Percentiles rank a stretch among this genome's conserved stretches.
Conservation (phyloP, 2,329 filamentous ascomycete genomes). For the Proliferodiscus dingleyae region DNA sequence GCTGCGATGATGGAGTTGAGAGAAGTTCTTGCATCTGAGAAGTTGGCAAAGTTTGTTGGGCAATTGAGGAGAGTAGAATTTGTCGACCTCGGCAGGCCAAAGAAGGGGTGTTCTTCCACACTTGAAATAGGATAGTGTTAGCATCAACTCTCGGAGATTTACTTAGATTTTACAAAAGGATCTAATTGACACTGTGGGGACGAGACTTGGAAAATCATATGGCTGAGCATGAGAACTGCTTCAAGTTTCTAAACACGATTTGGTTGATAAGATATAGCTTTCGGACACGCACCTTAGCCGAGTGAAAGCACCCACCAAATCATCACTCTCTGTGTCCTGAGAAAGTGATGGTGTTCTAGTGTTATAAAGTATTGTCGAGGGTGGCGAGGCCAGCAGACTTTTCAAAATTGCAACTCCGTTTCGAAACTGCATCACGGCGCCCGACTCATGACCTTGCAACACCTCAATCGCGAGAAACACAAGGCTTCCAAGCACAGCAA, state of each 20-base stretch:
- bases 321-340: neutral
- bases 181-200: too few relatives aligned
- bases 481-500: slow-evolving; percentile 9
- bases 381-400: neutral
- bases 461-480: slow-evolving; percentile 13
- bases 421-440: slow-evolving; percentile 6
- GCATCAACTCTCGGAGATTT: too few relatives aligned
- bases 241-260: too few relatives aligned
- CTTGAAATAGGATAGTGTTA: neutral
- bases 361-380: neutral
- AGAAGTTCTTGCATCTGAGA: neutral
- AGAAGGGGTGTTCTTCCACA: slow-evolving; percentile 5
- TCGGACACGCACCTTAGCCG: slow-evolving; percentile 2
- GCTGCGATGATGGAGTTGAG: slow-evolving; percentile 5
- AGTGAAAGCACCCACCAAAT: slow-evolving; percentile 5
- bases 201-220: too few relatives aligned
- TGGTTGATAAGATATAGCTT: too few relatives aligned
- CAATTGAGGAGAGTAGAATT: neutral
- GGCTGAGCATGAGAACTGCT: too few relatives aligned
- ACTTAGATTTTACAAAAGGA: too few relatives aligned
- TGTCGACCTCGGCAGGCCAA: slow-evolving; percentile 4
- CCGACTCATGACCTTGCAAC: slow-evolving; percentile 9
- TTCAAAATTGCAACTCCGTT: slow-evolving; percentile 7
- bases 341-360: neutral
- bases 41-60: neutral